Evolutionary conservation across 148 eudicot species (phyloP), one percentile per base, ranked within the genome.

Genomic region (Vaccinium myrtillus): DNA sequence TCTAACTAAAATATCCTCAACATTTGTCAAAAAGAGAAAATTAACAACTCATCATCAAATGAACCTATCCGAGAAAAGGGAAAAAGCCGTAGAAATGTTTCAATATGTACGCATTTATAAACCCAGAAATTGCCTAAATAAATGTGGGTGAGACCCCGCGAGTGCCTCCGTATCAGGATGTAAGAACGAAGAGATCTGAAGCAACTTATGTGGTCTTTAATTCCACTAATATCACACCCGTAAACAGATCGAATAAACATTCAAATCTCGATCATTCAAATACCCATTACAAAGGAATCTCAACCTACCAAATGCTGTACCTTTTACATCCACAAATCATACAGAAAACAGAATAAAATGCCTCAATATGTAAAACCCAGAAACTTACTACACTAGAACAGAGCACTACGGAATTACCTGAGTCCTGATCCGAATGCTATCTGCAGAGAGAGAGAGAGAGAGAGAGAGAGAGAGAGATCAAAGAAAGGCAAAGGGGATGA

Each of bases 381-480:
- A 55, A 79, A 56, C 15, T 15, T 19, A 79, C 23, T 16, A 53
- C 13, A 50, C 59, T 51, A 69, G 58, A 69, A 25, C 58, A 79
- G 48, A 53, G 14, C 18, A 56, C 43, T 85, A 58, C 13, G 30
- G 30, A 12, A 65, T 65, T 23, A 27, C 74, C 73, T 27, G 74
- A 69, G 39, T 13, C 83, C 83, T 8, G 83, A 73, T 70, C 73
- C 46, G n/a, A 56, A 56, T 51, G 39, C 23, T 81, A 23, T 15
- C 27, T 13, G 39, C 3, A n/a, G 36, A 21, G 71, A 69, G 50
- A 32, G 67, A 78, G 77, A 71, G 79, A n/a, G 36, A 21, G 71
- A 69, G 50, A 32, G 67, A 78, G 77, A 71, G 79, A 84, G 19
- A 65, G 73, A 18, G 50, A 69, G 50, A 67, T 36, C 39, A 36